Evolutionary conservation across 306 rosid genomes (phyloP).

Genomic region (Macrotyloma uniflorum): DNA sequence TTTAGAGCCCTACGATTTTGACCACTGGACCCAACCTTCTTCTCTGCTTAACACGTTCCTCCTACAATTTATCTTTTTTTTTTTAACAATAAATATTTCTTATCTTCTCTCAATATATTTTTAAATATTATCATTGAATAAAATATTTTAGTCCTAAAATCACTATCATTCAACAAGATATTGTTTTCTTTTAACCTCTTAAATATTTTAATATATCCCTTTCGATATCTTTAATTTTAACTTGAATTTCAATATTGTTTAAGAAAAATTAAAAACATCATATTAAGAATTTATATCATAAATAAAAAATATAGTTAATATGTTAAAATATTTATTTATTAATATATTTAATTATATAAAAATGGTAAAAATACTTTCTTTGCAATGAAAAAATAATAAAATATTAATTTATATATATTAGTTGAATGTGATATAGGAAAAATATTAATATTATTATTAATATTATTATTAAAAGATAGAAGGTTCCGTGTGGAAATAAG

Average conservation of each 20-base stretch:
- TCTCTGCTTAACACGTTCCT: background rate
- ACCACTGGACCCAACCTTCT: constrained; percentile 22
- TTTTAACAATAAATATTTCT: too few species aligned
- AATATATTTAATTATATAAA: background rate
- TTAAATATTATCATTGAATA: too few species aligned
- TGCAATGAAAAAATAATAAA: background rate
- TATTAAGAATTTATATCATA: background rate
- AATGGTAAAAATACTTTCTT: background rate
- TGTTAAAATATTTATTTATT: background rate
- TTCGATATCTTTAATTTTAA: background rate
- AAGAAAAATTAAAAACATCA: background rate
- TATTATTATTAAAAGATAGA: too few species aligned
- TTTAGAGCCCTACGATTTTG: constrained; percentile 21
- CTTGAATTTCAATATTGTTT: background rate
- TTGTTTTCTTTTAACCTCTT: background rate
- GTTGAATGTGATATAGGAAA: too few species aligned
- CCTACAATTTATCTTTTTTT: background rate
- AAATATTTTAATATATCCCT: background rate
- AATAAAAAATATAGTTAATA: background rate
- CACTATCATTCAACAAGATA: too few species aligned
- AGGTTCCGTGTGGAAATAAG: background rate
- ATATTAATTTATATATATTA: too few species aligned
- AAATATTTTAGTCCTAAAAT: too few species aligned
- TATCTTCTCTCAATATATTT: too few species aligned
- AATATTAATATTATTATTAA: background rate